Percentiles rank a stretch among this genome's conserved stretches.
These are phyloP conservation scores for Neurospora sp. DNA, from an alignment of 2,329 filamentous ascomycete genomes.

Conservation along the genomic window DNA sequence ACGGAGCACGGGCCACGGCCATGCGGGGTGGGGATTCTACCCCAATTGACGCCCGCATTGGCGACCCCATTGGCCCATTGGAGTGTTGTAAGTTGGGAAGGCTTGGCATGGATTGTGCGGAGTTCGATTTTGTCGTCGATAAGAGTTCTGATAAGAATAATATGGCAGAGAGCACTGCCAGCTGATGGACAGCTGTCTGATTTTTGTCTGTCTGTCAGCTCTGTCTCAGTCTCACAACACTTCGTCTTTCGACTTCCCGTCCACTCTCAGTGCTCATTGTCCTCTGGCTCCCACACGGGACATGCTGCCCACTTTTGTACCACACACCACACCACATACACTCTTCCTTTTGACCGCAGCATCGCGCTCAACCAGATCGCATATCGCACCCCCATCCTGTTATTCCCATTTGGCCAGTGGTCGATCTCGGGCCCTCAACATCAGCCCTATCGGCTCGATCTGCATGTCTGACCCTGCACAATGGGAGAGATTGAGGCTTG, in stretches of 20 bases:
- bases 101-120: background rate
- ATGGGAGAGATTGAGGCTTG: background rate
- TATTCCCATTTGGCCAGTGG: background rate
- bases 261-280: background rate
- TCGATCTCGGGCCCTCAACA: background rate
- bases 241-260: background rate
- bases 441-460: background rate
- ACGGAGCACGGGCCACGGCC: conserved; percentile 12
- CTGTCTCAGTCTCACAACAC: background rate
- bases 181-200: background rate
- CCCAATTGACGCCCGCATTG: background rate
- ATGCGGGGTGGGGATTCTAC: conserved; percentile 9
- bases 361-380: background rate
- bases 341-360: background rate
- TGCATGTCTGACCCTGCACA: background rate
- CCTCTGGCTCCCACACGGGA: background rate
- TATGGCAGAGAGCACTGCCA: background rate
- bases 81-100: background rate
- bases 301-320: background rate
- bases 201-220: background rate
- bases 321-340: background rate
- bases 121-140: background rate
- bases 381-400: background rate
- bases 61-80: background rate
- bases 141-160: background rate